phyloP scores from a whole-genome alignment of 2,329 filamentous ascomycete genomes.

The Aspergillus spinulosporus region DNA sequence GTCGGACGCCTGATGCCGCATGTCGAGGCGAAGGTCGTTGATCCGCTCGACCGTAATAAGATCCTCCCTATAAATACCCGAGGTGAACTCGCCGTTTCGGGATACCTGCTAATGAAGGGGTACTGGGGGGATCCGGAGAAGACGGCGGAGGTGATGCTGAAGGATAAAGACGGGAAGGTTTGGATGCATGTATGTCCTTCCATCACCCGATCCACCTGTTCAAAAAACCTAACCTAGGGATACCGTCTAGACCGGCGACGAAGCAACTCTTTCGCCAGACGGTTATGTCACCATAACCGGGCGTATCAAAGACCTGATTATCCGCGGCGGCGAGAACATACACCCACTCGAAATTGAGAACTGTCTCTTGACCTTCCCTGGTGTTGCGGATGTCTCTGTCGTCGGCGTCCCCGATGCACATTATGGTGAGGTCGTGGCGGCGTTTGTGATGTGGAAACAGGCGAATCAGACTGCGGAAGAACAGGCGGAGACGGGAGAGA shows the following conservation, averaged over 20 bases:
- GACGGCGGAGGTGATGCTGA: conserved; percentile 68
- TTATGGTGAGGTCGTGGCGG: conserved; percentile 84
- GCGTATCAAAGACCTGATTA: conserved; percentile 92
- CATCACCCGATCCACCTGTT: neutral
- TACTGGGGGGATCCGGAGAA: conserved; percentile 74
- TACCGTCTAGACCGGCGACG: conserved; percentile 73
- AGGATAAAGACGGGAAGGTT: conserved; percentile 56
- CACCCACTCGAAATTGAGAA: conserved; percentile 93
- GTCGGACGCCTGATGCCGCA: conserved; percentile 85
- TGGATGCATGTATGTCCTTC: conserved; percentile 71
- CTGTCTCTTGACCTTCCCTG: conserved; percentile 71
- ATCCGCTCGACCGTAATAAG: conserved; percentile 59
- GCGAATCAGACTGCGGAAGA: conserved; percentile 14
- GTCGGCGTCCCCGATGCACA: conserved; percentile 79
- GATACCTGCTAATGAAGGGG: conserved; percentile 86
- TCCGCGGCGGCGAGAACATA: conserved; percentile 92
- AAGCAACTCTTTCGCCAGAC: conserved; percentile 77
- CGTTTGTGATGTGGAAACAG: conserved; percentile 66
- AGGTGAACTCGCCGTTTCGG: conserved; percentile 82
- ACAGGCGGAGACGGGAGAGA: conserved; percentile 53
- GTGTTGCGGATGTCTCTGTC: conserved; percentile 74
- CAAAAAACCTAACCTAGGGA: neutral
- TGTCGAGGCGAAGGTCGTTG: conserved; percentile 75
- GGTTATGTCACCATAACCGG: conserved; percentile 89
- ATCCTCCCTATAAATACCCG: conserved; percentile 65